These are phyloP conservation scores for Termitomyces bulborhizus DNA, from an alignment of 768 basidiomycete species.

Conservation along the genomic window DNA sequence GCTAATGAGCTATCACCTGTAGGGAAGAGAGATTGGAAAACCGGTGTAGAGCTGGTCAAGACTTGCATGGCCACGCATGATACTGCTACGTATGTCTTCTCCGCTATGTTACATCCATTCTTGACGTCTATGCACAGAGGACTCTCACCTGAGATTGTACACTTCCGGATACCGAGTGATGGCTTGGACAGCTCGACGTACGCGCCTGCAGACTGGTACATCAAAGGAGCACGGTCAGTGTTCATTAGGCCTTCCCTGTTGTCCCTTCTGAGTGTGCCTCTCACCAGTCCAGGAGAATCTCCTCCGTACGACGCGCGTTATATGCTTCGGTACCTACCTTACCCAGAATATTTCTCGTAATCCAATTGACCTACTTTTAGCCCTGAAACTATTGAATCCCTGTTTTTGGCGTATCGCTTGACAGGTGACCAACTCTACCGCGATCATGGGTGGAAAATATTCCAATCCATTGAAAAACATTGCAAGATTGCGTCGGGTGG, in stretches of 20 bases:
- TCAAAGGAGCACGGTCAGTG: slow-evolving; percentile 69
- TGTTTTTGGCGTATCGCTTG: slow-evolving; percentile 87
- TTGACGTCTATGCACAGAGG: slow-evolving; percentile 41
- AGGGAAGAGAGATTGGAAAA: slow-evolving; percentile 75
- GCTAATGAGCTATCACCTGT: slow-evolving; percentile 51
- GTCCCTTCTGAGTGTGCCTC: not conserved
- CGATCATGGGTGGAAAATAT: slow-evolving; percentile 82
- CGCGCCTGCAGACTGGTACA: slow-evolving; percentile 78
- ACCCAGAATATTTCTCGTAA: not conserved
- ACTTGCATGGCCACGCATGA: slow-evolving; percentile 87
- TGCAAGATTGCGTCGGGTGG: slow-evolving; percentile 76
- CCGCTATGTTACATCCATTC: not conserved
- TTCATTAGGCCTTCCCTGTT: not conserved
- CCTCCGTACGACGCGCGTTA: slow-evolving; percentile 83
- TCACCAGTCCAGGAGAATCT: slow-evolving; percentile 27
- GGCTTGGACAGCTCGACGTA: slow-evolving; percentile 33
- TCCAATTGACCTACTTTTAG: slow-evolving; percentile 27
- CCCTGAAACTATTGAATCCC: slow-evolving; percentile 91
- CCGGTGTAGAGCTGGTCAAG: slow-evolving; percentile 74
- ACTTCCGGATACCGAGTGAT: slow-evolving; percentile 68
- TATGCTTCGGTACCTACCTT: slow-evolving; percentile 61
- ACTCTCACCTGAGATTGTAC: slow-evolving; percentile 83
- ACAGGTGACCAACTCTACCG: slow-evolving; percentile 82
- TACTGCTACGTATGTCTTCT: slow-evolving; percentile 63
- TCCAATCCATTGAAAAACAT: slow-evolving; percentile 82